phyloP scores from a whole-genome alignment of 306 rosid species.

The Corylus americana region DNA sequence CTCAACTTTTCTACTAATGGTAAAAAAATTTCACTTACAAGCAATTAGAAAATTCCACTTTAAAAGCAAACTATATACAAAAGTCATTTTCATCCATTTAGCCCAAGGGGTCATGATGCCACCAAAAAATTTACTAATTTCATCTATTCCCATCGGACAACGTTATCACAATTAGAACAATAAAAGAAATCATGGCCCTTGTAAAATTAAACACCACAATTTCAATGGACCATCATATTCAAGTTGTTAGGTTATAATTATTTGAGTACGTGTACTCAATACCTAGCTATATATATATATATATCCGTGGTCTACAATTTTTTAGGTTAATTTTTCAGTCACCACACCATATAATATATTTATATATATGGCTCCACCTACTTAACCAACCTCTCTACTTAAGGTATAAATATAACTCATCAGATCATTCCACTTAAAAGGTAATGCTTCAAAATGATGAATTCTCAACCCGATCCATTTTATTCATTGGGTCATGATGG shows the following conservation, averaged over 20 bases:
- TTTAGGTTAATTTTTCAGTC: not conserved
- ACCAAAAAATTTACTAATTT: no score
- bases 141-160: no score
- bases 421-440: not conserved
- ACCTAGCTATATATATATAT: no score
- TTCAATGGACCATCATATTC: not conserved
- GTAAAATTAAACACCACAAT: no score
- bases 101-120: not conserved
- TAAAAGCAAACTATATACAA: not conserved
- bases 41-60: no score
- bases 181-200: no score
- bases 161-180: no score
- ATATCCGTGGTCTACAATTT: not conserved
- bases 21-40: no score
- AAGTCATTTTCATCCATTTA: not conserved
- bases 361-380: no score
- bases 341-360: not conserved
- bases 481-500: slow-evolving; percentile 9
- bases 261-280: no score
- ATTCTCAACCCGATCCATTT: not conserved
- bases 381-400: not conserved
- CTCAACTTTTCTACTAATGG: no score
- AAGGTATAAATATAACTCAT: not conserved
- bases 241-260: not conserved
- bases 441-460: not conserved